phyloP scores from a whole-genome alignment of 495 filamentous ascomycete species.

The Aspergillus olivimuriae region DNA sequence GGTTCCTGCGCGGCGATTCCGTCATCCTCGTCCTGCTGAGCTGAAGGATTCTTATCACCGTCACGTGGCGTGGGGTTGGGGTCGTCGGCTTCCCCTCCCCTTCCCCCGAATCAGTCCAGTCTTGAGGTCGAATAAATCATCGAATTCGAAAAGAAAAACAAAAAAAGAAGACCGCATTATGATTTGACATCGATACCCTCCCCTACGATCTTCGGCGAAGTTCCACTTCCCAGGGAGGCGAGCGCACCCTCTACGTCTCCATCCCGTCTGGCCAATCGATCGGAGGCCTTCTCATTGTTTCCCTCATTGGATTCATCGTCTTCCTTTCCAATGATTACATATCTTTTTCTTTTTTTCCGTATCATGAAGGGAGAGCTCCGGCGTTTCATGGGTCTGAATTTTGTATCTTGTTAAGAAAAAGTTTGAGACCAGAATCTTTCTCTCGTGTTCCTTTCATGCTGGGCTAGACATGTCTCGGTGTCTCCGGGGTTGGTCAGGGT shows the following conservation, averaged over 20 bases:
- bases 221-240: not conserved
- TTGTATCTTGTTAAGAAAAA: not conserved
- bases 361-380: conserved; percentile 6
- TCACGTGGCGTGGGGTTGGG: conserved; percentile 12
- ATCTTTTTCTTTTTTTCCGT: conserved; percentile 2
- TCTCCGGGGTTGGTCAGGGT: too few species aligned
- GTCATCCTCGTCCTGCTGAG: conserved; percentile 90
- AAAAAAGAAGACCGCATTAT: not conserved
- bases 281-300: not conserved
- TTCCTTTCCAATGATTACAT: conserved; percentile 2
- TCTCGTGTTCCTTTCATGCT: not conserved
- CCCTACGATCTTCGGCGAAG: conserved; percentile 5
- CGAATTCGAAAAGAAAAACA: too few species aligned
- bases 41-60: conserved; percentile 34
- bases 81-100: not conserved
- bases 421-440: too few species aligned
- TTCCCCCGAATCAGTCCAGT: too few species aligned
- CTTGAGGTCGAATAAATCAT: too few species aligned
- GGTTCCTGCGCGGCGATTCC: conserved; percentile 90
- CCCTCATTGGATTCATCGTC: not conserved
- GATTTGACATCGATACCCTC: conserved; percentile 10
- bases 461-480: not conserved
- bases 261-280: not conserved
- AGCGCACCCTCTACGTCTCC: not conserved
- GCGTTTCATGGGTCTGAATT: conserved; percentile 6